A percentile compares a stretch with the other conserved stretches of the same genome.
phyloP scores from a whole-genome alignment of 257 asterid species.

The Solanum neorickii region DNA sequence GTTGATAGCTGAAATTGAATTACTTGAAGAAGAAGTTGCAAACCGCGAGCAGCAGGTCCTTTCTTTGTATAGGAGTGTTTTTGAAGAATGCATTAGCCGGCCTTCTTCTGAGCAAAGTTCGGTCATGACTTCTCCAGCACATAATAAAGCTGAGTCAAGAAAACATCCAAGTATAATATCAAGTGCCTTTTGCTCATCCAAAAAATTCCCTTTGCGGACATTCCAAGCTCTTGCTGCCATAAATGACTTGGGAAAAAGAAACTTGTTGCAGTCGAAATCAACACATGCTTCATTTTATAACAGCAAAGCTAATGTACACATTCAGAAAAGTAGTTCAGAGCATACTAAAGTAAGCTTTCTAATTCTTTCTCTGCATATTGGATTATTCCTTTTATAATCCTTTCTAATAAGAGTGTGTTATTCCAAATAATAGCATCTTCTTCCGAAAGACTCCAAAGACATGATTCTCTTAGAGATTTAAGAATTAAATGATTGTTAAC shows the following conservation, averaged over 20 bases:
- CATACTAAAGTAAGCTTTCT: conserved; percentile 20
- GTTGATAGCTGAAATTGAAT: conserved; percentile 44
- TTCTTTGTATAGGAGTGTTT: conserved; percentile 39
- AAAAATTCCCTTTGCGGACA: conserved; percentile 39
- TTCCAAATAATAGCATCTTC: not conserved
- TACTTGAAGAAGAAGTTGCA: conserved; percentile 56
- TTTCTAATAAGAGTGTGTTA: not conserved
- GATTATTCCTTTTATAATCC: not conserved
- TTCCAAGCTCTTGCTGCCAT: conserved; percentile 36
- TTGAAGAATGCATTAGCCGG: conserved; percentile 38
- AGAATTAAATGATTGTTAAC: not conserved
- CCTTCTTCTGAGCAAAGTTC: conserved; percentile 48
- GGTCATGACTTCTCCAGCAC: conserved; percentile 43
- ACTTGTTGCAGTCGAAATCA: conserved; percentile 26
- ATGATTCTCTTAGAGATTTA: not conserved
- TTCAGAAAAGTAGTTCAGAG: conserved; percentile 20
- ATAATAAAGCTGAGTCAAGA: conserved; percentile 33
- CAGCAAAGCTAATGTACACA: conserved; percentile 20
- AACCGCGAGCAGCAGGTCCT: conserved; percentile 53
- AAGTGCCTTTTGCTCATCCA: conserved; percentile 51
- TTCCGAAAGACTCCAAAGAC: not conserved
- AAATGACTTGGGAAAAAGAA: conserved; percentile 31
- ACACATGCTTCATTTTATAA: conserved; percentile 34
- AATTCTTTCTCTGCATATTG: not conserved
- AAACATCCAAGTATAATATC: conserved; percentile 59